Base-by-base conservation (phyloP, 495 filamentous ascomycete genomes). In the Durotheca rogersii region DNA sequence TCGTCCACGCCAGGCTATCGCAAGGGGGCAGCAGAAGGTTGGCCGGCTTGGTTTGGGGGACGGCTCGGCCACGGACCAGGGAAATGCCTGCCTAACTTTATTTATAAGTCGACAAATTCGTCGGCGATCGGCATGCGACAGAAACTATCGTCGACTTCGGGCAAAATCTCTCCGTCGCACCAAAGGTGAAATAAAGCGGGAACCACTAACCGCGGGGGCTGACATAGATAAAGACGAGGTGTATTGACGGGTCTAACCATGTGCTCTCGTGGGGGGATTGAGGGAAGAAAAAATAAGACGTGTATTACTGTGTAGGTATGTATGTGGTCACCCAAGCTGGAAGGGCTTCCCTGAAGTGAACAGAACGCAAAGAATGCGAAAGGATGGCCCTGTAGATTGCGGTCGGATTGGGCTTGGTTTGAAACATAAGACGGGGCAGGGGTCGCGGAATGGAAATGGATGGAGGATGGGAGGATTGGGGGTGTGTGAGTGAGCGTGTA, bases 331-430 rank as follows among this genome's bases (percentile, higher is more conserved):
- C 37, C 47, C 33, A 37, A 43, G 47, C 48, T 33, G 49, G 4
- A 4, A 38, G 46, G 29, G 45, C 11, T 35, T 53, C 23, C 32
- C 20, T 46, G 56, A 51, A 51, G 47, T 40, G 51, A 46, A 56
- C 49, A 40, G 33, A 33, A 17, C 18, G 16, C 23, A 51, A 38
- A 47, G 47, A 54, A 51, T 41, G 51, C 41, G 37, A 50, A 53
- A 54, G 51, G 23, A 44, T 50, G 56, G 51, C 50, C 50, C 23
- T 54, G 56, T 46, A 55, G 56, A 60, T 60, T 55, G 42, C 41
- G 34, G 41, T 56, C 56, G 27, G 39, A 56, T 60, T 54, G 45
- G 47, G 56, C 39, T 54, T 60, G 56, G 56, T 35, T 43, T 60
- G 56, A 60, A 60, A 60, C 56, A 60, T 41, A n/a, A 25, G 20